These are phyloP conservation scores for Mollisia scopiformis DNA, from an alignment of 2,329 filamentous ascomycete genomes.

Conservation along the genomic window DNA sequence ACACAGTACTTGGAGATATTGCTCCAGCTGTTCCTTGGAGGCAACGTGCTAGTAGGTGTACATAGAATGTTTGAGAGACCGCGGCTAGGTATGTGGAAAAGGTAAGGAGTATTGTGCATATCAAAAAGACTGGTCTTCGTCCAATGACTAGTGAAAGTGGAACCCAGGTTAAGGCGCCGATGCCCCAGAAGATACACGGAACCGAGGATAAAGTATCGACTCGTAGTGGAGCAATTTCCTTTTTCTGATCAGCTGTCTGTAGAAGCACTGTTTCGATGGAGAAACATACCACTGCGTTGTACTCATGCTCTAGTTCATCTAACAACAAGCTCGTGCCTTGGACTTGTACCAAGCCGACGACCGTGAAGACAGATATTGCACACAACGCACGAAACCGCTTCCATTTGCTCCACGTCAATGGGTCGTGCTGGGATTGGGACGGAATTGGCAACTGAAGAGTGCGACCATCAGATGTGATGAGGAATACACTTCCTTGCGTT, in stretches of 20 bases:
- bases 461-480: constrained; percentile 38
- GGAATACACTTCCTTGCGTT: constrained; percentile 34
- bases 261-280: not conserved
- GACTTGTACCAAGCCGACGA: constrained; percentile 27
- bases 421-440: constrained; percentile 35
- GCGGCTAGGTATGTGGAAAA: constrained; percentile 33
- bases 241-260: not conserved
- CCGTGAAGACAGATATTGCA: constrained; percentile 25
- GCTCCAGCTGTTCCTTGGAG: constrained; percentile 39
- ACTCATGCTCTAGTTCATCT: constrained; percentile 24
- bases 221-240: not conserved
- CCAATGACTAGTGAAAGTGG: constrained; percentile 42
- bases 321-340: constrained; percentile 31
- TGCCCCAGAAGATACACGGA: constrained; percentile 30
- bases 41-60: constrained; percentile 36
- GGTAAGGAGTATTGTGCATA: constrained; percentile 33
- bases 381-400: constrained; percentile 25
- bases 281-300: constrained; percentile 23
- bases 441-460: constrained; percentile 39
- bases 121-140: constrained; percentile 41
- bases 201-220: not conserved
- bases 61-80: constrained; percentile 31
- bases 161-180: constrained; percentile 42
- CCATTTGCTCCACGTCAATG: constrained; percentile 33
- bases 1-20: constrained; percentile 38